Base-by-base conservation (phyloP, 2,329 filamentous ascomycete species). In the Ustilaginoidea virens region DNA sequence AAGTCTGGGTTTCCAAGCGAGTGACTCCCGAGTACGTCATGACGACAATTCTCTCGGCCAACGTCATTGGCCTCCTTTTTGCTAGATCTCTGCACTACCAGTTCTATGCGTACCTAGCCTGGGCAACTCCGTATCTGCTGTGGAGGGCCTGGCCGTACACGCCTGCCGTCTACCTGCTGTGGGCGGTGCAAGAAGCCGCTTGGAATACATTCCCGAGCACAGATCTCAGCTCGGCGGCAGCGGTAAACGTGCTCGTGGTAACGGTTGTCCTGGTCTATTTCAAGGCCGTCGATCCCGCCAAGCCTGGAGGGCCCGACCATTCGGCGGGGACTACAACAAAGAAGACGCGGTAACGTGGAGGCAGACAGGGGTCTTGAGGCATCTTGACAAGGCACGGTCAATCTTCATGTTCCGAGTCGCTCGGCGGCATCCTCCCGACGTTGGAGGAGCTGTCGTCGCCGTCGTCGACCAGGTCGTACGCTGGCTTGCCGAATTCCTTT, bases 151-250 rank as follows among this genome's bases (percentile, higher is more conserved):
- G 76, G 1, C 58, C 74, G 35, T 74, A 78, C 42, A 76, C 79
- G 0, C 46, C 77, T 8, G 44, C 78, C 18, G 69, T 83, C 40
- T 76, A 76, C 44, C 56, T 55, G 4, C 53, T 86, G 7, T 93
- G 81, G 79, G 66, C 62, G 3, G 62, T 70, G 34, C 86, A 94
- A 53, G 86, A 94, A 52, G 86, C 79, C 75, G 82, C 80, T 9
- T 94, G 86, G 86, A 92, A 94, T 42, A 73, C 86, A 7, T 94
- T 80, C 48, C 86, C 86, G n/a, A 92, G 83, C 48, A 73, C 68
- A 4, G 45, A 55, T 17, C 34, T 46, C 27, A 73, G 68, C 46
- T 73, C 69, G 4, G 48, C 47, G 10, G 56, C 63, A 11, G 86
- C 85, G 7, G 80, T 98, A 10, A 63, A 63, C 15, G 69, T 73